Evolutionary conservation across 257 asterid genomes (phyloP), one percentile per base, ranked within the genome.

Genomic region (Solanum sitiens): DNA sequence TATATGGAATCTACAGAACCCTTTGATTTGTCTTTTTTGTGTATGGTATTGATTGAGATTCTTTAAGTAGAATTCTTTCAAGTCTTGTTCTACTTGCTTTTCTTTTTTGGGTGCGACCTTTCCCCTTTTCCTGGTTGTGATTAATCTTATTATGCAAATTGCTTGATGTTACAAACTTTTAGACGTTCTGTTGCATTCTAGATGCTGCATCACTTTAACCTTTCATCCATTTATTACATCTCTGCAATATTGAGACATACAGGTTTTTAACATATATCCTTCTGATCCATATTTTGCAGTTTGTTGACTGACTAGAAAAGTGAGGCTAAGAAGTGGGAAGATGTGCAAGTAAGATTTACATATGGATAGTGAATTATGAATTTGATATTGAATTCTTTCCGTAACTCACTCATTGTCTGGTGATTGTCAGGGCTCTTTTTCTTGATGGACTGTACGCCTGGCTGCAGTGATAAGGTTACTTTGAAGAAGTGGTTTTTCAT

Each of bases 401-500:
- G 53, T 71, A 53, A 39, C 82, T 86, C 75, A 73, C 85, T 76
- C 86, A 87, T 75, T 71, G 70, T 32, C 27, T 86, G 73, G 40
- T 83, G 56, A 6, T 88, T 65, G 84, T 87, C 88, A 45, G 90
- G 88, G 77, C 42, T 86, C 87, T 87, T 90, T 88, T 90, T 87
- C 89, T 93, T 94, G 91, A 90, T 90, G 93, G 93, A 92, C 92
- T 72, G 85, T 87, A 87, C 87, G 88, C 93, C 89, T 53, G 80
- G 92, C 90, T 80, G 88, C 89, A 86, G 91, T 88, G 93, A 89
- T 91, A 89, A 91, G 86, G 83, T 82, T 86, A 89, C 90, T 87
- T 88, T 90, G 76, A 90, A 90, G 89, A 86, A 83, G 91, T 90
- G 94, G 93, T 90, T 91, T 89, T 92, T 90, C 84, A 90, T 93